Percentiles rank a stretch among this genome's conserved stretches.
These are phyloP conservation scores for Malassezia vespertilionis DNA, from an alignment of 1,284 basidiomycete genomes.

Conservation along the genomic window DNA sequence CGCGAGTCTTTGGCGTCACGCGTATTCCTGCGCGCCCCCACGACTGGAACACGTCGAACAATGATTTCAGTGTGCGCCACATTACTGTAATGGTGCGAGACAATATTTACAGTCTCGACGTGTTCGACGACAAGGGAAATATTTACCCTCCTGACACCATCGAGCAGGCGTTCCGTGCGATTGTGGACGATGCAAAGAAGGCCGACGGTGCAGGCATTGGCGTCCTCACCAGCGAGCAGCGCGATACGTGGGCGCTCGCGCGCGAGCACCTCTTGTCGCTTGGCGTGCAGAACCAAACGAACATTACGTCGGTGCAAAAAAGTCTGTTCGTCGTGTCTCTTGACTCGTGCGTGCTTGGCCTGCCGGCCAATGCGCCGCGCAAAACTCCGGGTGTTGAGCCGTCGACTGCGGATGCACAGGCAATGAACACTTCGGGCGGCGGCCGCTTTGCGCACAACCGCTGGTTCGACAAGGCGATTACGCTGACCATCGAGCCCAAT, in stretches of 20 bases:
- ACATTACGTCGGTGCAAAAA: conserved; percentile 58
- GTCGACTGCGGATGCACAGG: conserved; percentile 63
- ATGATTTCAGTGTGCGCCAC: conserved; percentile 54
- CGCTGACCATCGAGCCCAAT: conserved; percentile 72
- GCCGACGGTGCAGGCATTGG: conserved; percentile 56
- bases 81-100: conserved; percentile 66
- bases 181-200: conserved; percentile 60
- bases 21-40: conserved; percentile 48
- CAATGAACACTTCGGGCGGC: conserved; percentile 62
- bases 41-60: conserved; percentile 49
- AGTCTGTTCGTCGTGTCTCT: conserved; percentile 65
- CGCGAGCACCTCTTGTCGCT: conserved; percentile 61
- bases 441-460: conserved; percentile 66
- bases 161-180: conserved; percentile 58
- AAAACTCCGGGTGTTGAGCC: conserved; percentile 47
- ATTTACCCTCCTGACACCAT: conserved; percentile 55
- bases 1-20: conserved; percentile 46
- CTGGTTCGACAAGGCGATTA: conserved; percentile 84
- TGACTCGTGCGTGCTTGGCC: conserved; percentile 50
- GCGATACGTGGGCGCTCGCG: conserved; percentile 74
- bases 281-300: conserved; percentile 57
- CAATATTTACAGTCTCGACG: conserved; percentile 69
- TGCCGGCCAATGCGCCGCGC: conserved; percentile 46
- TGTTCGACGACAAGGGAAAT: conserved; percentile 46
- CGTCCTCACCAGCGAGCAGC: conserved; percentile 65